Conservation (phyloP, 176 grass and related monocot genomes). For the Phoenix roebelenii region DNA sequence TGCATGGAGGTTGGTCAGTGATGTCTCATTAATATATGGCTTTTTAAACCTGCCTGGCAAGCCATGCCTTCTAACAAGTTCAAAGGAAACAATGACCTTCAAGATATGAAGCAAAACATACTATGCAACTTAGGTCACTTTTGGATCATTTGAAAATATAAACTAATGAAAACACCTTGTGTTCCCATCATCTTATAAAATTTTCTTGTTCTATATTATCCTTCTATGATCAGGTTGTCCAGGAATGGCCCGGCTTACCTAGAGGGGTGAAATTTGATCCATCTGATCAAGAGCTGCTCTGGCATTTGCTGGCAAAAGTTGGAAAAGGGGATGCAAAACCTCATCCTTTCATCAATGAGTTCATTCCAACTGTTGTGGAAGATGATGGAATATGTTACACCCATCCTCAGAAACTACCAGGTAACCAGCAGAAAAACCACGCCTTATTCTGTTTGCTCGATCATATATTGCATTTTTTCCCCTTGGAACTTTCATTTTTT, state of each 20-base stretch:
- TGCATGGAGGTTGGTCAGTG: too few species aligned
- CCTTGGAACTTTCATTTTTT: conserved; percentile 5
- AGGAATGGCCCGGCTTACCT: conserved; percentile 92
- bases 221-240: conserved; percentile 50
- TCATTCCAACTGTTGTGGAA: conserved; percentile 86
- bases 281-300: conserved; percentile 76
- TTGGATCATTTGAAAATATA: too few species aligned
- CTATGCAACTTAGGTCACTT: too few species aligned
- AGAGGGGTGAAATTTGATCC: conserved; percentile 97
- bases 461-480: background rate
- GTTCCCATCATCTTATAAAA: too few species aligned
- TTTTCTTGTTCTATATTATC: conserved; percentile 12
- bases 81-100: too few species aligned
- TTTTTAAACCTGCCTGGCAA: too few species aligned
- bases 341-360: conserved; percentile 90
- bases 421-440: conserved; percentile 15
- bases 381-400: conserved; percentile 93
- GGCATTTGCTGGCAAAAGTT: conserved; percentile 75
- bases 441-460: background rate
- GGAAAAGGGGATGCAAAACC: conserved; percentile 30
- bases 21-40: too few species aligned
- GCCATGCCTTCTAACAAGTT: too few species aligned
- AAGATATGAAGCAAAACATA: too few species aligned
- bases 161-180: too few species aligned
- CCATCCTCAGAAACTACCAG: conserved; percentile 88